A percentile compares a stretch with the other conserved stretches of the same genome.
Conservation (phyloP, 1,284 basidiomycete species). For the Irpex sp. region DNA sequence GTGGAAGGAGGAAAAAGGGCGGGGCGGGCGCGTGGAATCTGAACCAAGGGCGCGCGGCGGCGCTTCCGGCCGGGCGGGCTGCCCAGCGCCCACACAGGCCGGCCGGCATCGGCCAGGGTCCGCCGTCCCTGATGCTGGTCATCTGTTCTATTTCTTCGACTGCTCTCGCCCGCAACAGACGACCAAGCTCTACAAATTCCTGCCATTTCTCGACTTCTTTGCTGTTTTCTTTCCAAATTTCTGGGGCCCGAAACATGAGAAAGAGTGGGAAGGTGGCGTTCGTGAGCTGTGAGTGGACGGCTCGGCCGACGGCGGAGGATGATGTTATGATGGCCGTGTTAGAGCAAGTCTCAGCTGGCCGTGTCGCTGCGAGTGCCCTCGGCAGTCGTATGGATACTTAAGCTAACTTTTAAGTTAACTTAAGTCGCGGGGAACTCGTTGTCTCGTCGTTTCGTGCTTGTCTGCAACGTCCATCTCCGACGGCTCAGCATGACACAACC, state of each 20-base stretch:
- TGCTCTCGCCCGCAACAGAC: background rate
- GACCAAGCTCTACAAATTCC: background rate
- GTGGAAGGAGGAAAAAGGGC: constrained; percentile 30
- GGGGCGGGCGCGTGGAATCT: constrained; percentile 20
- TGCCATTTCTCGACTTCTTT: background rate
- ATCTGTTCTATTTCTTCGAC: background rate
- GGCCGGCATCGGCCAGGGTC: background rate
- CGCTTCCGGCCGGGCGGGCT: constrained; percentile 13
- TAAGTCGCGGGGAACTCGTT: background rate
- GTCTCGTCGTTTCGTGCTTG: background rate
- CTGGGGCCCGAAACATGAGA: background rate
- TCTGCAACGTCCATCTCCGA: background rate
- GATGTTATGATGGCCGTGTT: background rate
- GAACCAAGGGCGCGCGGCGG: constrained; percentile 15
- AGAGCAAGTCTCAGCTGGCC: background rate
- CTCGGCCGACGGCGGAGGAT: background rate
- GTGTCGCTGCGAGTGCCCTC: background rate
- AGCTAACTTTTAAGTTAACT: background rate
- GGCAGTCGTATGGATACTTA: background rate
- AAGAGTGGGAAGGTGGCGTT: background rate
- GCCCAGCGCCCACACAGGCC: background rate
- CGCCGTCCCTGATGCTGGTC: background rate
- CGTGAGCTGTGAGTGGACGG: background rate
- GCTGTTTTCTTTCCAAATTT: background rate
- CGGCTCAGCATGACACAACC: constrained; percentile 20